Evolutionary conservation across 768 basidiomycete species (phyloP), one percentile per base, ranked within the genome.

Genomic region (Serendipita vermifera): DNA sequence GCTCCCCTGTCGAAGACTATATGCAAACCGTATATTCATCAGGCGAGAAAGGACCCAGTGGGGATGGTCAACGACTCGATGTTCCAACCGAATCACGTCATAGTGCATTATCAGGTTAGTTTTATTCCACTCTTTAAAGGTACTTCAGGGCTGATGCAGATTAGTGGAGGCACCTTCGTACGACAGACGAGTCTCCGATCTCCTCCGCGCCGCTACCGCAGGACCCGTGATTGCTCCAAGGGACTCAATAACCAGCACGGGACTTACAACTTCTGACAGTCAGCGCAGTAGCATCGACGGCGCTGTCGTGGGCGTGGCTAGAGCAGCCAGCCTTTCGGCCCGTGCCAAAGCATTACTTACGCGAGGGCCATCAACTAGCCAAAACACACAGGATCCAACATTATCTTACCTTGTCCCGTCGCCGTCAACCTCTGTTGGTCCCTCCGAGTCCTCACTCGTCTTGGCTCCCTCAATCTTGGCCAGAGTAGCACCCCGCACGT

Each of bases 311-410:
- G 46, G 46, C 29, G 46, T 51, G 9, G 46, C 46, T 27, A 22
- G 46, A 31, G 17, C 46, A 27, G 46, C 46, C 5, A 51, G 46
- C 17, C 29, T 51, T 7, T 51, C 46, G n/a, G 46, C 46, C n/a
- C 46, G 46, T 5, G 46, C 46, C 11, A 51, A 51, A 26, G 9
- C 29, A 22, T 31, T 51, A 15, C 32, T 51, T 9, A 51, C 46
- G n/a, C 46, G 46, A 24, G 46, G 46, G 17, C 46, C 46, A 43
- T 51, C 46, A n/a, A 51, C 32, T n/a, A 31, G 46, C n/a, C 15
- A 51, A 9, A 7, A 5, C n/a, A 51, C 24, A 22, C 46, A 51
- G 32, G 46, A 51, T 9, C n/a, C 29, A 9, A 31, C 46, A 27
- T 24, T 51, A 7, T 31, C 46, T 7, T 51, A 51, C 27, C 9